phyloP scores from a whole-genome alignment of 1,284 basidiomycete genomes.

The Moesziomyces aphidis region DNA sequence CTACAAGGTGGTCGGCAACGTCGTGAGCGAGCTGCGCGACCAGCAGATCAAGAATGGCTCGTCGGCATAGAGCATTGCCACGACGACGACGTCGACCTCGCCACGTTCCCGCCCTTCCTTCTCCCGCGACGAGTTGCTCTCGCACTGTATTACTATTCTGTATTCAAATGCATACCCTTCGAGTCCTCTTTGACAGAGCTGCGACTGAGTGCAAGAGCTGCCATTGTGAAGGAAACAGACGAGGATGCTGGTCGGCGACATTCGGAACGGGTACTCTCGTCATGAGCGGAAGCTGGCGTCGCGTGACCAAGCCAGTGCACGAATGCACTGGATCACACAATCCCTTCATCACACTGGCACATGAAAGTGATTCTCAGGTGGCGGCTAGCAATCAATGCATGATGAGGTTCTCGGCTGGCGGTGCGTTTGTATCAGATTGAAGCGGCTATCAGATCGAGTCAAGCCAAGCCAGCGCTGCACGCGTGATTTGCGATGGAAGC shows the following conservation, averaged over 20 bases:
- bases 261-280: too few species aligned
- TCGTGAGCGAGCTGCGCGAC: conserved; percentile 59
- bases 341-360: background rate
- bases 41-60: conserved; percentile 45
- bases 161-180: background rate
- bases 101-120: background rate
- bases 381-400: too few species aligned
- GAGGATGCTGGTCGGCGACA: too few species aligned
- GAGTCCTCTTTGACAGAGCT: background rate
- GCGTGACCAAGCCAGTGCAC: background rate
- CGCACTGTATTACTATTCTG: conserved; percentile 22
- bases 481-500: background rate
- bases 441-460: too few species aligned
- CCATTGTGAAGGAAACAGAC: too few species aligned
- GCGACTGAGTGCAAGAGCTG: too few species aligned
- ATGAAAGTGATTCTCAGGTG: background rate
- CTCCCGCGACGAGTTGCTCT: background rate
- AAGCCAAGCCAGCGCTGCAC: too few species aligned
- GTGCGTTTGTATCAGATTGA: too few species aligned
- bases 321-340: background rate
- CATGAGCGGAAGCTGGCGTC: background rate
- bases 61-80: conserved; percentile 5
- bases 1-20: conserved; percentile 64
- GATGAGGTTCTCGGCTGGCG: too few species aligned
- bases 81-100: background rate